Evolutionary conservation across 2,329 filamentous ascomycete species (phyloP), one percentile per base, ranked within the genome.

Genomic region (Raffaelea deltoideospora): DNA sequence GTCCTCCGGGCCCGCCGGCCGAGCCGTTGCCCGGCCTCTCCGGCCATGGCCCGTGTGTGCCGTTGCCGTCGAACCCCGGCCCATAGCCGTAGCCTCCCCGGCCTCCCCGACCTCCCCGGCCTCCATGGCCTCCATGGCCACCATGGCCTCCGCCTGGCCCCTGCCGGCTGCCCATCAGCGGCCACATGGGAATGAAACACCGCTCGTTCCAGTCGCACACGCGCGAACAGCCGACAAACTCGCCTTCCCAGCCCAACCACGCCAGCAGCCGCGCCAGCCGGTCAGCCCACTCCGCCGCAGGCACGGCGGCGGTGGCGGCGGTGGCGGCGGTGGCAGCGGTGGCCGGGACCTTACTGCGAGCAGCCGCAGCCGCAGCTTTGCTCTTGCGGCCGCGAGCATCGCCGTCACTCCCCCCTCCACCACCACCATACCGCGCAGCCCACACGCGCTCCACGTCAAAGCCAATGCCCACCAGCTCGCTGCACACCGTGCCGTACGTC

Each of bases 141-240:
- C 10, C 4, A 33, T 34, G 37, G 2, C 35, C 41, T 3, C 24
- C 10, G n/a, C 20, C 26, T 14, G 31, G 32, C 3, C 43, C 35
- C 37, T 33, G 22, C 13, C 34, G 26, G 14, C 31, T 31, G 33
- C 30, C 32, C 32, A 52, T 41, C 41, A 64, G 41, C 2, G 64
- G 64, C 64, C 64, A 68, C 58, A 67, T 68, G 1, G 64, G 63
- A 28, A 68, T 64, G 40, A 57, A 65, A 43, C 64, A 67, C 11
- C 56, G 52, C 44, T 66, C 59, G 38, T 61, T 55, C 47, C 53
- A 55, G 4, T 43, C 56, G 39, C 64, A 67, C 29, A 53, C 52
- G 22, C 53, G 46, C 3, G 53, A 42, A 40, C 63, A 67, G 9
- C 52, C 49, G 2, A 55, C 50, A 47, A 59, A 64, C 47, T 64